Conservation (phyloP, 306 rosid genomes). For the Dicorynia guianensis region DNA sequence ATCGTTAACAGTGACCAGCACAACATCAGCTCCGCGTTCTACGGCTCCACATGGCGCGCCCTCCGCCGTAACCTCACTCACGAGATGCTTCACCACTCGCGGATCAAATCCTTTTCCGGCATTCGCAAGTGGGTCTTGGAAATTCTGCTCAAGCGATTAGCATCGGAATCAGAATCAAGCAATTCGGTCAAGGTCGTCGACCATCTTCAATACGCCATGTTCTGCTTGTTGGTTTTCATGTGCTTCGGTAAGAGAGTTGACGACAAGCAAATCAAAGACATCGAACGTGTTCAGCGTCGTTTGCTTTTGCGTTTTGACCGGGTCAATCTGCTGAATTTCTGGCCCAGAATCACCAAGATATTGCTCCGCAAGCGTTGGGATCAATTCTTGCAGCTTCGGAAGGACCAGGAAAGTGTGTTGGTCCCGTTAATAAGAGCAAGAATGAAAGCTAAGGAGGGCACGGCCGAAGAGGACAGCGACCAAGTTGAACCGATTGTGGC, state of each 20-base stretch:
- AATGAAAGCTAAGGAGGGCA: neutral
- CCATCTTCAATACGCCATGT: slow-evolving; percentile 48
- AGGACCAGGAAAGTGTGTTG: neutral
- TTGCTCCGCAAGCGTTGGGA: slow-evolving; percentile 37
- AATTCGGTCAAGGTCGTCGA: slow-evolving; percentile 2
- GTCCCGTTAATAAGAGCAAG: neutral
- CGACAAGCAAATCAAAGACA: slow-evolving; percentile 38
- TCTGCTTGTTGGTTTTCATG: slow-evolving; percentile 52
- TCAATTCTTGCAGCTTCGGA: slow-evolving; percentile 1
- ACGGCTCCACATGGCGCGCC: slow-evolving; percentile 52
- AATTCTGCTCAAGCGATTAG: slow-evolving; percentile 32
- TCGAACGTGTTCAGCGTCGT: slow-evolving; percentile 33
- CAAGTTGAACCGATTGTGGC: neutral
- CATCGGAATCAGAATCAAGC: neutral
- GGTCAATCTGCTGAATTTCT: slow-evolving; percentile 26
- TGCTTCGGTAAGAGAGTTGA: slow-evolving; percentile 47
- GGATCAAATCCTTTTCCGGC: slow-evolving; percentile 38
- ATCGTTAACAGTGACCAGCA: slow-evolving; percentile 24
- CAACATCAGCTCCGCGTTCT: slow-evolving; percentile 41
- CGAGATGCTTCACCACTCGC: slow-evolving; percentile 47
- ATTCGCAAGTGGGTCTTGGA: slow-evolving; percentile 43
- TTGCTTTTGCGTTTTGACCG: neutral
- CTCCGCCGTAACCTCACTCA: slow-evolving; percentile 55
- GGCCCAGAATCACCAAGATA: slow-evolving; percentile 1
- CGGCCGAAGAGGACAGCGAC: neutral